Evolutionary conservation across 306 rosid genomes (phyloP).

Genomic region (Rosa multiflora): DNA sequence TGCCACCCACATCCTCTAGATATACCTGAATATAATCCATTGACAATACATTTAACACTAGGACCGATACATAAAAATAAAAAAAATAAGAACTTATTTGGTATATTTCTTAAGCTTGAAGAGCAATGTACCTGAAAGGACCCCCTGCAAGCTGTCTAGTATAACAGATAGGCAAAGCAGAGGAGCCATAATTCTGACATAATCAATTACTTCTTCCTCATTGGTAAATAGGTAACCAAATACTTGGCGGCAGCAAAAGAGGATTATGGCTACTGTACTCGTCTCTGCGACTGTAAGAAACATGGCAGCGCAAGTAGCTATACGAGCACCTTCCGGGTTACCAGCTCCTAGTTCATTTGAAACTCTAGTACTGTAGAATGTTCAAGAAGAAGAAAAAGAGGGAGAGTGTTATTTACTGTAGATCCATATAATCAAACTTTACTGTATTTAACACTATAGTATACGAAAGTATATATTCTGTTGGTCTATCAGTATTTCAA

Average conservation of each 20-base stretch:
- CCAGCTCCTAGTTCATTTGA: slow-evolving; percentile 84
- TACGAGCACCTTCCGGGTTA: slow-evolving; percentile 49
- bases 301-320: slow-evolving; percentile 45
- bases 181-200: slow-evolving; percentile 68
- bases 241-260: slow-evolving; percentile 48
- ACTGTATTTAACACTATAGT: neutral
- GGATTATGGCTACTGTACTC: slow-evolving; percentile 32
- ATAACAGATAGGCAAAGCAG: slow-evolving; percentile 49
- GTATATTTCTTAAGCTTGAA: neutral
- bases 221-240: slow-evolving; percentile 63
- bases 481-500: neutral
- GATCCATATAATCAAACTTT: neutral
- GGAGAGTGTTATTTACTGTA: neutral
- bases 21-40: slow-evolving; percentile 39
- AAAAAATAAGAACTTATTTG: neutral
- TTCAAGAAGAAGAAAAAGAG: neutral
- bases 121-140: slow-evolving; percentile 47
- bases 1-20: slow-evolving; percentile 89
- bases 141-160: slow-evolving; percentile 65
- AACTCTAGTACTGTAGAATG: slow-evolving; percentile 53
- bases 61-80: neutral
- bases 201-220: slow-evolving; percentile 66
- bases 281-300: slow-evolving; percentile 43
- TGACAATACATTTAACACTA: neutral
- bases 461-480: neutral